These are phyloP conservation scores for Theileria sp. DNA, from an alignment of 169 alveolate genomes.

Conservation along the genomic window DNA sequence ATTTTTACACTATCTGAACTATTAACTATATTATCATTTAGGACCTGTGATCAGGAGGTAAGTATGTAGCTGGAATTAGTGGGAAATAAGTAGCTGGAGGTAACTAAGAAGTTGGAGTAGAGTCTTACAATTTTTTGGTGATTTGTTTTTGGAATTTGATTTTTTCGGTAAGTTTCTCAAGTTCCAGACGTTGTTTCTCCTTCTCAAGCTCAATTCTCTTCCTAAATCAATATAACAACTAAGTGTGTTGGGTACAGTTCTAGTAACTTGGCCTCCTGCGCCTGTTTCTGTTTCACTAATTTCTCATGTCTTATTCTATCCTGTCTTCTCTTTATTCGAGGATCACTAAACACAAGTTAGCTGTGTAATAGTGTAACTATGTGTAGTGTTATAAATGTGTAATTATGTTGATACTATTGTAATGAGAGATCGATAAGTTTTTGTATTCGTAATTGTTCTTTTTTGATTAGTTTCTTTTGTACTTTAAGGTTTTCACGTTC, in stretches of 20 bases:
- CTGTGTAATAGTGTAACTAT: neutral
- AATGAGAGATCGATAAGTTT: conserved; percentile 87
- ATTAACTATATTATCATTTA: neutral
- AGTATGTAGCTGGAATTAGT: no score
- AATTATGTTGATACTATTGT: conserved; percentile 71
- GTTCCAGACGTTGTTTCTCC: conserved; percentile 44
- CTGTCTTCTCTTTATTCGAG: conserved; percentile 66
- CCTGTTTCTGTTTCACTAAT: conserved; percentile 26
- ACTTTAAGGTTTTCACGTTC: conserved; percentile 89
- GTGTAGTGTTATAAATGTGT: neutral
- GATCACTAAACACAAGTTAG: conserved; percentile 42
- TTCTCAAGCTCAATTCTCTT: conserved; percentile 23
- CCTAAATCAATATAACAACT: neutral
- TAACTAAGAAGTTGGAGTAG: neutral
- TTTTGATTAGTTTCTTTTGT: conserved; percentile 81
- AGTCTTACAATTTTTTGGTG: conserved; percentile 44
- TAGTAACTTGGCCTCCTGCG: conserved; percentile 35
- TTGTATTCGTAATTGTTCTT: conserved; percentile 86
- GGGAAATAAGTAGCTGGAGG: neutral
- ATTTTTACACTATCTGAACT: neutral
- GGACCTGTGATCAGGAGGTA: no score
- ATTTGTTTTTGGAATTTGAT: conserved; percentile 58
- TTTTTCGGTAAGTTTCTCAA: conserved; percentile 31
- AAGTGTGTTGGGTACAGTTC: conserved; percentile 15
- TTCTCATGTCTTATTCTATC: conserved; percentile 72